These are phyloP conservation scores for Parasitella parasitica DNA, from an alignment of 371 early-diverging fungal genomes.

Conservation along the genomic window DNA sequence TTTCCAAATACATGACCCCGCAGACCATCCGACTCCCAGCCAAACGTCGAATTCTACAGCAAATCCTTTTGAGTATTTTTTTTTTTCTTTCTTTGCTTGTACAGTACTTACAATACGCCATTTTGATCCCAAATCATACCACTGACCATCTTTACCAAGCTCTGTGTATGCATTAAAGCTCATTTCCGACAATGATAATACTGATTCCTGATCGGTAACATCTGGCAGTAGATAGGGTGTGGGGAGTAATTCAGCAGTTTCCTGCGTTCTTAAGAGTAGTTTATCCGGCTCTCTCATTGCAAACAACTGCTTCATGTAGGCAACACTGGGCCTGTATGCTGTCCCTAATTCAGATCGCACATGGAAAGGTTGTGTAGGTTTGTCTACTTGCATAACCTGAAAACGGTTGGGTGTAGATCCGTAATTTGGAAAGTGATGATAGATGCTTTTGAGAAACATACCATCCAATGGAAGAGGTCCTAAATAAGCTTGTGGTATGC, in stretches of 20 bases:
- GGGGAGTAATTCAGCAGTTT: neutral
- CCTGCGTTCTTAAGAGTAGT: neutral
- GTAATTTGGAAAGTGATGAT: neutral
- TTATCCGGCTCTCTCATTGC: neutral
- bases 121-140: conserved; percentile 71
- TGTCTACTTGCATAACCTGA: neutral
- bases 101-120: conserved; percentile 71
- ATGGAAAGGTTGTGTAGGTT: neutral
- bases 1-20: conserved; percentile 89
- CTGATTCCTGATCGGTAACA: conserved; percentile 66
- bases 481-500: neutral
- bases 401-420: neutral
- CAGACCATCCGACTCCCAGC: conserved; percentile 87
- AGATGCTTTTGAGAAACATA: neutral
- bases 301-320: neutral
- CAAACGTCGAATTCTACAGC: conserved; percentile 71
- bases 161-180: conserved; percentile 73
- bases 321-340: neutral
- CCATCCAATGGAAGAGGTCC: neutral
- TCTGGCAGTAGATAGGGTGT: conserved; percentile 54
- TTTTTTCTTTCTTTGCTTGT: no score
- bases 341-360: neutral
- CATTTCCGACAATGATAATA: conserved; percentile 77
- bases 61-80: neutral
- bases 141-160: conserved; percentile 51